Evolutionary conservation across 192 early-diverging fungal species (phyloP).

Genomic region (Geranomyces variabilis): DNA sequence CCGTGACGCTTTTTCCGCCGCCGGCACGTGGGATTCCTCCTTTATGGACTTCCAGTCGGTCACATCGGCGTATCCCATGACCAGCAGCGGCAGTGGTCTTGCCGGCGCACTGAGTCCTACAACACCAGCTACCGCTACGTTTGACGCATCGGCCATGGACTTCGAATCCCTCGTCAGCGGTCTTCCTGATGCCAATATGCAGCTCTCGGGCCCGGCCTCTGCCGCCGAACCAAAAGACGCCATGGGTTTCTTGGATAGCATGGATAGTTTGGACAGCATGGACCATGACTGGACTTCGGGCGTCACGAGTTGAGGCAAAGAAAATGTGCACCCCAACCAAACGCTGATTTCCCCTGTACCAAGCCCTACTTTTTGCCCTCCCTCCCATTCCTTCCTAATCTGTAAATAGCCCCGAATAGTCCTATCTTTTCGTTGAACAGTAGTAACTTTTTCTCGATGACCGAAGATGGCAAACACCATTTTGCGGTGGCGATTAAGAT

Average conservation of each 20-base stretch:
- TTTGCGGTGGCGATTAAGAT: not conserved
- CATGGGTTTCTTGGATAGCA: not conserved
- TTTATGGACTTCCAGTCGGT: not conserved
- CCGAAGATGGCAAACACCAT: no score
- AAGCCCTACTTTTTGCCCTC: no score
- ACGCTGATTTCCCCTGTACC: no score
- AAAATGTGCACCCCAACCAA: no score
- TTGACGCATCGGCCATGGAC: not conserved
- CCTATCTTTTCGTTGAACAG: not conserved
- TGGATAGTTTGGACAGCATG: not conserved
- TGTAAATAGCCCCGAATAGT: not conserved
- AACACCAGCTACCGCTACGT: not conserved
- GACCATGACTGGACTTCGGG: constrained; percentile 5
- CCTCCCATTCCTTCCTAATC: no score
- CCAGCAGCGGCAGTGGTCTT: not conserved
- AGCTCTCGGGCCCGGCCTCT: not conserved
- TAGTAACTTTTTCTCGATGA: no score
- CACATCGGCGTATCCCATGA: not conserved
- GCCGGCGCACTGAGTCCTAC: not conserved
- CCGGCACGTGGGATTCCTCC: not conserved
- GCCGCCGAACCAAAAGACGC: not conserved
- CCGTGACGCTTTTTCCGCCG: no score
- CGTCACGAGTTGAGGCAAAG: not conserved
- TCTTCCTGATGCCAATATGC: not conserved
- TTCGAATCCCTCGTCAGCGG: not conserved